A percentile compares a stretch with the other conserved stretches of the same genome.
phyloP scores from a whole-genome alignment of 768 basidiomycete genomes.

The Serpula lacrymans region DNA sequence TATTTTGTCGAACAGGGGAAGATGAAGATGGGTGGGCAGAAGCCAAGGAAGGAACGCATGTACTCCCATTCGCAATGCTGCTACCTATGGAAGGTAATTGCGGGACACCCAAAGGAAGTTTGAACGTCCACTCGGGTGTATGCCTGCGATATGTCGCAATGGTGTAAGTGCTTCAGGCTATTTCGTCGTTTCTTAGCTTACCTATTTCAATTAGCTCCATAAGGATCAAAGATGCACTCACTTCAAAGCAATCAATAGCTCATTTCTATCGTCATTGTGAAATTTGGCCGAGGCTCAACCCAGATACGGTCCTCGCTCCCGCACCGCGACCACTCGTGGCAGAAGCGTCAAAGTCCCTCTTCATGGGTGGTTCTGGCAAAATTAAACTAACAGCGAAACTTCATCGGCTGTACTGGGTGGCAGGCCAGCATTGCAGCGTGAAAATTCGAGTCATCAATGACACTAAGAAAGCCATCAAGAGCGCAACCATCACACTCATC shows the following conservation, averaged over 20 bases:
- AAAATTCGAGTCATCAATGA: constrained; percentile 64
- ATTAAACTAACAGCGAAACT: constrained; percentile 64
- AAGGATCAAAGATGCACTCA: constrained; percentile 66
- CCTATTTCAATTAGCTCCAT: constrained; percentile 50
- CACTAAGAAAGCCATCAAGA: constrained; percentile 65
- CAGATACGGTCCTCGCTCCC: constrained; percentile 56
- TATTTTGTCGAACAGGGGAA: constrained; percentile 39
- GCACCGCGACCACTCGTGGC: constrained; percentile 57
- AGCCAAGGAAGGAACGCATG: constrained; percentile 64
- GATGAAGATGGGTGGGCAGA: constrained; percentile 62
- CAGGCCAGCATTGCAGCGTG: constrained; percentile 75
- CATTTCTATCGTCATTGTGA: constrained; percentile 87
- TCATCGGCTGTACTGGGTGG: constrained; percentile 74
- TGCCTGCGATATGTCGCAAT: constrained; percentile 77
- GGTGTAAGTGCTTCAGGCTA: constrained; percentile 46
- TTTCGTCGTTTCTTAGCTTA: constrained; percentile 1
- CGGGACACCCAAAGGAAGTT: constrained; percentile 56
- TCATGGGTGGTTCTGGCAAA: constrained; percentile 62
- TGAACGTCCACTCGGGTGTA: constrained; percentile 55
- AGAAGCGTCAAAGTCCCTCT: constrained; percentile 49
- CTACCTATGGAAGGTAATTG: constrained; percentile 54
- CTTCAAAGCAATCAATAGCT: constrained; percentile 66
- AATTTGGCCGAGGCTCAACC: constrained; percentile 74
- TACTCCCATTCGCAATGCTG: constrained; percentile 68
- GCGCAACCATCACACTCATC: constrained; percentile 57